Conservation (phyloP, 495 filamentous ascomycete species). For the Apiosordaria backusii region DNA sequence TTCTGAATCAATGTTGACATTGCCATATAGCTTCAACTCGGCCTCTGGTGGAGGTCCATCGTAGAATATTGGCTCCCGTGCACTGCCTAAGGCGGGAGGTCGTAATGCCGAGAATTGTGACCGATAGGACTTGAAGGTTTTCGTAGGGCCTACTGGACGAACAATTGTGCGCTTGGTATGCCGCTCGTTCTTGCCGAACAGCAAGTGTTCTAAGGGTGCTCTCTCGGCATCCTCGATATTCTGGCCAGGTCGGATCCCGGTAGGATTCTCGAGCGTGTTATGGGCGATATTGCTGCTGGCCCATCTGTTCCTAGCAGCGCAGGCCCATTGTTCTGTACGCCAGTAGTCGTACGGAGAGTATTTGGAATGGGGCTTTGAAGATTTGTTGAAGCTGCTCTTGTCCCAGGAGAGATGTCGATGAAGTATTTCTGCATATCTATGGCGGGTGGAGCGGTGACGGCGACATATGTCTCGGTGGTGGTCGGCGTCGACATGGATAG, state of each 20-base stretch:
- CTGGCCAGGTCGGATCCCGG: slow-evolving; percentile 33
- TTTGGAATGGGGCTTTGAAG: slow-evolving; percentile 32
- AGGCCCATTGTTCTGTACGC: slow-evolving; percentile 13
- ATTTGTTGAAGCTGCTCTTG: slow-evolving; percentile 28
- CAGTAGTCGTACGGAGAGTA: slow-evolving; percentile 38
- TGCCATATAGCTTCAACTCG: slow-evolving; percentile 39
- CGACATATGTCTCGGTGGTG: slow-evolving; percentile 38
- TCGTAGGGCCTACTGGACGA: background rate
- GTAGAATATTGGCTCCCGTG: slow-evolving; percentile 28
- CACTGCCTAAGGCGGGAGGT: slow-evolving; percentile 22
- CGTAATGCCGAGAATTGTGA: slow-evolving; percentile 34
- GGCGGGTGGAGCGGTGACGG: slow-evolving; percentile 35
- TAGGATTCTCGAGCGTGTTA: slow-evolving; percentile 29
- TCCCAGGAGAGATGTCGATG: slow-evolving; percentile 39
- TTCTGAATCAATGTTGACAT: slow-evolving; percentile 31
- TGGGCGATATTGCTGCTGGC: slow-evolving; percentile 20
- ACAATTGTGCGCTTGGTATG: background rate
- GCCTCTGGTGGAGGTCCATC: slow-evolving; percentile 34
- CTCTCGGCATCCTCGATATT: slow-evolving; percentile 40
- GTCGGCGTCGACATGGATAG: slow-evolving; percentile 39
- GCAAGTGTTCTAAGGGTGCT: slow-evolving; percentile 32
- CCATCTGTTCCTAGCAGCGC: slow-evolving; percentile 14
- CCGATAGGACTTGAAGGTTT: slow-evolving; percentile 34
- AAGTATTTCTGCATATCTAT: slow-evolving; percentile 41
- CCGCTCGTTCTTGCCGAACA: slow-evolving; percentile 25